Evolutionary conservation across 2,329 filamentous ascomycete species (phyloP), one percentile per base, ranked within the genome.

Genomic region (Stemphylium vesicarium): DNA sequence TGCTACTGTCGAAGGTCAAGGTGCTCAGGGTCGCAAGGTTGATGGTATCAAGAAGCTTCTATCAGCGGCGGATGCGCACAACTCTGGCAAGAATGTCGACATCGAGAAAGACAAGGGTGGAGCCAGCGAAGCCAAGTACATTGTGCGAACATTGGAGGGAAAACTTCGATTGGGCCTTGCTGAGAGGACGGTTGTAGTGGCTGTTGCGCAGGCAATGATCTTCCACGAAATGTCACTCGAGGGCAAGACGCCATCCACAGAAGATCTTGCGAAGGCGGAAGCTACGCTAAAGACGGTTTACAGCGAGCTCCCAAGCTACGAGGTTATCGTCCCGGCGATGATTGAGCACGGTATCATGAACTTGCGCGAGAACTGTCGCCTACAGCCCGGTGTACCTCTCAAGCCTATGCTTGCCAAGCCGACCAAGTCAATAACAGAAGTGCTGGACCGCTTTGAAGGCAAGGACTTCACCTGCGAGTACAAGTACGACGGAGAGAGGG

Each of bases 371-470:
- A 86, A 89, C 52, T 97, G 95, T 83, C 96, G 96, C 75, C 84
- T 99, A 39, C 90, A 92, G 63, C 94, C 95, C 0, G 95, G 95
- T 60, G 90, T 99, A 13, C 95, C 95, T 0, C 82, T 99, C 54
- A 99, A 99, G 77, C 95, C 95, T 66, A 99, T 99, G 95, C 83
- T 99, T 79, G 95, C 95, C 16, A 98, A 98, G 70, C 95, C 95
- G 3, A 99, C 95, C 9, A 99, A 99, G 75, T 93, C 95, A 4
- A 97, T 99, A 67, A 96, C 93, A 0, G 95, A 99, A 77, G 95
- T 99, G 0, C 83, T 99, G 10, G 94, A 99, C 76, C 90, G 95
- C 4, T 99, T 99, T 63, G 95, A 98, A 73, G 88, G 90, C 60
- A 95, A 96, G 72, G 90, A 89, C 22, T 99, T 99, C 70, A 98